Conservation (phyloP, 495 filamentous ascomycete genomes). For the Astrocystis sublimbata region DNA sequence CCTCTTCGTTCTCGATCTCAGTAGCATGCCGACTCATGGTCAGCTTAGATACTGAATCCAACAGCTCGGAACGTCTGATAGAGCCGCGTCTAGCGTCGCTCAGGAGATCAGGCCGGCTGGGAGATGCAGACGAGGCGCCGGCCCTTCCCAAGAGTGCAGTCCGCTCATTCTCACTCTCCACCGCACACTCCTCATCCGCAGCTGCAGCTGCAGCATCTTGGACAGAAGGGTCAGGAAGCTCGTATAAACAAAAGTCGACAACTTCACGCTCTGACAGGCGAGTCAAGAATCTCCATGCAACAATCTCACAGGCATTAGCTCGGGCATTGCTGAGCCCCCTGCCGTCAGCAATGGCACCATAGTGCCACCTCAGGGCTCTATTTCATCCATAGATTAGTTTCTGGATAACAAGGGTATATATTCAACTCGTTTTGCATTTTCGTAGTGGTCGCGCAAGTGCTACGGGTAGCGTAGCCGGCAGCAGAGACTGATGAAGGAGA, state of each 20-base stretch:
- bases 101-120: constrained; percentile 23
- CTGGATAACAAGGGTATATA: background rate
- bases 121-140: constrained; percentile 18
- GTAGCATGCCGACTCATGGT: constrained; percentile 46
- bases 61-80: constrained; percentile 36
- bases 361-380: constrained; percentile 83
- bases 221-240: constrained; percentile 57
- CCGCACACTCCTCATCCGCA: constrained; percentile 20
- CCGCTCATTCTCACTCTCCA: constrained; percentile 37
- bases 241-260: constrained; percentile 81
- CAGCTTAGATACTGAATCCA: constrained; percentile 46
- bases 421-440: background rate
- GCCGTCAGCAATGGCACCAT: constrained; percentile 62
- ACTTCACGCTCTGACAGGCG: constrained; percentile 77
- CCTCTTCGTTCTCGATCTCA: constrained; percentile 42
- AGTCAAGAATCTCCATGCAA: constrained; percentile 85
- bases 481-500: too few species aligned
- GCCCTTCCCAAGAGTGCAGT: constrained; percentile 35
- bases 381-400: background rate
- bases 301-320: constrained; percentile 84
- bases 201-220: background rate
- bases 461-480: background rate
- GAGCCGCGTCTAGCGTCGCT: constrained; percentile 25
- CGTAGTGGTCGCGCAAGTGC: background rate
- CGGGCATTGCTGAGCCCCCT: constrained; percentile 73